phyloP scores from a whole-genome alignment of 169 alveolate species.

The Plasmodium vivax region DNA sequence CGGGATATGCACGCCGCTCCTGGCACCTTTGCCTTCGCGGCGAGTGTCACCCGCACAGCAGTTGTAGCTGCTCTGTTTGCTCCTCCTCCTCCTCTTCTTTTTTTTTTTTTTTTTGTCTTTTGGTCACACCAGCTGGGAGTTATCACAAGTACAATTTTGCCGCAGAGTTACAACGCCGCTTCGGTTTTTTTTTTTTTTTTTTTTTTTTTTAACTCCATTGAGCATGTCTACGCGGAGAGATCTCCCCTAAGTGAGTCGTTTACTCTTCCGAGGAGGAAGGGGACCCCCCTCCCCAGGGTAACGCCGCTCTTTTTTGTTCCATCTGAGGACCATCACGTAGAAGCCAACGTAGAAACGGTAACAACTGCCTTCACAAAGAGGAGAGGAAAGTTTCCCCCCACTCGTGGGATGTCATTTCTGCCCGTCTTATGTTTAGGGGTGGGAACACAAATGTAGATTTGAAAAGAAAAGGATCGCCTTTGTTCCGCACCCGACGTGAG shows the following conservation, averaged over 20 bases:
- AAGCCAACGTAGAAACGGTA: neutral
- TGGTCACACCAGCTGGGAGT: neutral
- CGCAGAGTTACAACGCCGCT: neutral
- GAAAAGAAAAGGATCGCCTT: neutral
- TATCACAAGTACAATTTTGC: neutral
- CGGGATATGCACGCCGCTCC: neutral
- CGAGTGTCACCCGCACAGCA: neutral
- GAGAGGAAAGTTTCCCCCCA: neutral
- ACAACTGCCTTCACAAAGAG: neutral
- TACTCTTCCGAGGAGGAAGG: neutral
- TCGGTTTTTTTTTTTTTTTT: neutral
- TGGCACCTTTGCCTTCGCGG: neutral
- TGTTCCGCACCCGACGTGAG: neutral
- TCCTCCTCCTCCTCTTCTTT: neutral
- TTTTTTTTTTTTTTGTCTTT: no score
- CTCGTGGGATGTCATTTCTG: neutral
- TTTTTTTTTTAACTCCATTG: neutral
- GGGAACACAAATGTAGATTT: neutral
- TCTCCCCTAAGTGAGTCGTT: neutral
- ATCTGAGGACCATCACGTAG: neutral
- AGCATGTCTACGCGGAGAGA: neutral
- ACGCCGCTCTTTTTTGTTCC: neutral
- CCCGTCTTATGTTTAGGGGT: neutral
- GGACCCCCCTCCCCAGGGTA: neutral
- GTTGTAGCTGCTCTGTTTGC: neutral